Percentiles rank a stretch among this genome's conserved stretches.
These are phyloP conservation scores for Phialophora tarda DNA, from an alignment of 2,329 filamentous ascomycete genomes.

Conservation along the genomic window DNA sequence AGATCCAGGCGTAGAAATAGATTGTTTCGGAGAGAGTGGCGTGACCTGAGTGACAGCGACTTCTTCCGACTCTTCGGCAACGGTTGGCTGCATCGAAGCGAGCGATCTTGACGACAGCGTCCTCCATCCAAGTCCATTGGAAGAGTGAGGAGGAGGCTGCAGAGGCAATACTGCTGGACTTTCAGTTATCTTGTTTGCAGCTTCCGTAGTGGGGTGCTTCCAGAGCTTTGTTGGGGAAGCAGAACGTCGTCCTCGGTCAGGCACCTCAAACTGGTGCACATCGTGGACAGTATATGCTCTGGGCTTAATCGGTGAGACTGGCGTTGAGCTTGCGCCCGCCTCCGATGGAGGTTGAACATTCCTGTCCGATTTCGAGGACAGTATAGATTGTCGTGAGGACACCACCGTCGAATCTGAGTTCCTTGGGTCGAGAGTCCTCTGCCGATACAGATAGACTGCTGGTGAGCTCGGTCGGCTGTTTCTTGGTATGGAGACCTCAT, in stretches of 20 bases:
- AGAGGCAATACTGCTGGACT: neutral
- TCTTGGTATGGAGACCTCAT: conserved; percentile 32
- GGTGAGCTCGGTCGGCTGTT: conserved; percentile 33
- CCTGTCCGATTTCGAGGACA: conserved; percentile 18
- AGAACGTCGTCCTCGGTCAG: conserved; percentile 1
- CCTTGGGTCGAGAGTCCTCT: conserved; percentile 24
- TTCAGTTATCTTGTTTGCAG: no score
- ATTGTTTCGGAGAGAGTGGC: conserved; percentile 4
- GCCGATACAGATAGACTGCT: conserved; percentile 28
- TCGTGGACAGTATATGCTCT: conserved; percentile 21
- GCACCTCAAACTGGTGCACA: conserved; percentile 12
- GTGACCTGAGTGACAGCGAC: neutral
- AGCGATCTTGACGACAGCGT: conserved; percentile 17
- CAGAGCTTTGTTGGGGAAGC: conserved; percentile 1
- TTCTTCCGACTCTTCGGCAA: conserved; percentile 34
- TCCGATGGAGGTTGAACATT: conserved; percentile 7
- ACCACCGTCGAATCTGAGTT: conserved; percentile 10
- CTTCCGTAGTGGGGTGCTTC: neutral
- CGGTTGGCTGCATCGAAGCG: conserved; percentile 33
- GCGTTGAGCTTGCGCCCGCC: conserved; percentile 2
- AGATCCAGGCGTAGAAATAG: conserved; percentile 4
- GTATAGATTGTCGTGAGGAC: conserved; percentile 21
- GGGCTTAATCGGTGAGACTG: conserved; percentile 15
- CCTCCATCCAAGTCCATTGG: conserved; percentile 2
- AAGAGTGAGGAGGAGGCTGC: conserved; percentile 2